phyloP scores from a whole-genome alignment of 345 rosid species.

The Pugionium dolabratum region DNA sequence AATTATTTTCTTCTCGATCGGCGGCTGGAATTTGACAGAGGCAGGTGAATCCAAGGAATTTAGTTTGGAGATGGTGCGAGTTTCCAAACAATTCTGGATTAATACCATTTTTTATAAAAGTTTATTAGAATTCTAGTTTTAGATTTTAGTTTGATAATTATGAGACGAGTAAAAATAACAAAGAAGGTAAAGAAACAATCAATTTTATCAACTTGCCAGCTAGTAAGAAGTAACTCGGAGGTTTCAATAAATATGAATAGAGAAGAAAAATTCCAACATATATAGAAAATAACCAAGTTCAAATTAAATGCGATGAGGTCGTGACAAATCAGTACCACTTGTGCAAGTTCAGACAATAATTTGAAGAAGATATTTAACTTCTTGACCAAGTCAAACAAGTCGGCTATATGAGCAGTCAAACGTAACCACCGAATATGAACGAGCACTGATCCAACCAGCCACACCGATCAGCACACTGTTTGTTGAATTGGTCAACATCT shows the following conservation, averaged over 20 bases:
- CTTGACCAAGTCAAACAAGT: conserved; percentile 23
- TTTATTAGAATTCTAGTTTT: no score
- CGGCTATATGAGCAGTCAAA: background rate
- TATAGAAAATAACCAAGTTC: background rate
- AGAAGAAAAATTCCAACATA: background rate
- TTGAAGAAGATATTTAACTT: conserved; percentile 2
- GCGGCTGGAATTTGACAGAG: background rate
- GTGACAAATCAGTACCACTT: conserved; percentile 13
- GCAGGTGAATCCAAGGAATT: background rate
- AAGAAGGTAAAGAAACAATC: background rate
- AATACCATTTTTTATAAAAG: no score
- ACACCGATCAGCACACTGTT: conserved; percentile 14
- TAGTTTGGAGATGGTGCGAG: background rate
- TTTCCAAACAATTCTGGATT: no score
- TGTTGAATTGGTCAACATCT: conserved; percentile 6
- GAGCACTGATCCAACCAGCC: background rate
- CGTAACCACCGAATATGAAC: conserved; percentile 13
- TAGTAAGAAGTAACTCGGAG: background rate
- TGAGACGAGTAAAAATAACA: background rate
- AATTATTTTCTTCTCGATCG: background rate
- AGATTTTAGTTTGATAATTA: background rate
- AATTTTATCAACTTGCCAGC: background rate
- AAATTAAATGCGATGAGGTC: conserved; percentile 17
- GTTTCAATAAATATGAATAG: conserved; percentile 2
- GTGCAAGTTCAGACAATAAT: background rate